Percentiles rank a stretch among this genome's conserved stretches.
Conservation (phyloP, 225 moss, liverwort and hornwort species). For the Rhytidiadelphus loreus region DNA sequence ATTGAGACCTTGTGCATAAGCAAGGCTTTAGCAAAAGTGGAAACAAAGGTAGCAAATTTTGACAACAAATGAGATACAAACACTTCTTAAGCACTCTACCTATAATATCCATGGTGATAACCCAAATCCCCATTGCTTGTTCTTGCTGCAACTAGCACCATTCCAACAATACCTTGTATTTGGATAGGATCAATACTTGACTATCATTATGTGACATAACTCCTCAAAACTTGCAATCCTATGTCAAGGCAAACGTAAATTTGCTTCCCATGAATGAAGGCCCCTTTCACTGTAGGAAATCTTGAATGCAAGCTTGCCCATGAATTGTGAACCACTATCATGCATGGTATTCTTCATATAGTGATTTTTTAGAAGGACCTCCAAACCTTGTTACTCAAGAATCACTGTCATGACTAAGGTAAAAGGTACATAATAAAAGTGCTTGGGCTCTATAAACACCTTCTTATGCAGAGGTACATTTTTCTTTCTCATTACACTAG, state of each 20-base stretch:
- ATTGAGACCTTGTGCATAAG: fast-evolving
- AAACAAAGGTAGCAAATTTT: fast-evolving
- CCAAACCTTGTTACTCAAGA: not conserved
- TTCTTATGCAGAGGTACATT: not conserved
- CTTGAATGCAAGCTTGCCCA: not conserved
- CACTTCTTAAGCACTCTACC: fast-evolving
- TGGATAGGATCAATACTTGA: not conserved
- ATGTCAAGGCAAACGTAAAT: not conserved
- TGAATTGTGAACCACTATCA: not conserved
- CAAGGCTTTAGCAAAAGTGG: too few relatives aligned
- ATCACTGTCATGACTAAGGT: not conserved
- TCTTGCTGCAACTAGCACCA: not conserved
- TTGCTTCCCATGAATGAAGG: not conserved
- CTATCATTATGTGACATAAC: not conserved
- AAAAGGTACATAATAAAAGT: too few relatives aligned
- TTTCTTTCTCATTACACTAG: not conserved
- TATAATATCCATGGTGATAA: fast-evolving
- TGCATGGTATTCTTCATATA: fast-evolving
- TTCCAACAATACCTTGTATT: not conserved
- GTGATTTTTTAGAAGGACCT: not conserved
- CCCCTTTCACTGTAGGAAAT: not conserved
- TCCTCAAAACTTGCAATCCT: not conserved
- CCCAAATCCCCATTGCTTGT: not conserved
- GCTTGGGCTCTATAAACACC: fast-evolving
- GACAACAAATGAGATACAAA: too few relatives aligned